These are phyloP conservation scores for Herpotrichia juniperi DNA, from an alignment of 2,329 filamentous ascomycete genomes.

Conservation along the genomic window DNA sequence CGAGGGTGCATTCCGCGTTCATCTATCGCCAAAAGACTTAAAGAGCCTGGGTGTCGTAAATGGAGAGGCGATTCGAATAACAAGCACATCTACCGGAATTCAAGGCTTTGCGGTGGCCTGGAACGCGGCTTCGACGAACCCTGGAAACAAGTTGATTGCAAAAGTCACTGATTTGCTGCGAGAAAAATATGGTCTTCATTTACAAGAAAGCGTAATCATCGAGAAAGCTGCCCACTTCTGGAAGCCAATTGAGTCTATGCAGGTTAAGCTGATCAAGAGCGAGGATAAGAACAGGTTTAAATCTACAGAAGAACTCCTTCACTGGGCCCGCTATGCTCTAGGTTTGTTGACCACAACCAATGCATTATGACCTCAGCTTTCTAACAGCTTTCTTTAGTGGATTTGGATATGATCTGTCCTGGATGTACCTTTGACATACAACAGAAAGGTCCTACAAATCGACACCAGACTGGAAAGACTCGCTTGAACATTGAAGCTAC, in stretches of 20 bases:
- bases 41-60: conserved; percentile 60
- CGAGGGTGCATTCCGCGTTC: conserved; percentile 65
- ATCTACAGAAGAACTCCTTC: conserved; percentile 34
- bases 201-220: conserved; percentile 63
- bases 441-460: conserved; percentile 53
- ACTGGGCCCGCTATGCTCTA: conserved; percentile 37
- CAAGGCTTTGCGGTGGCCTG: conserved; percentile 68
- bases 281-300: conserved; percentile 27
- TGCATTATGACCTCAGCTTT: neutral
- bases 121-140: conserved; percentile 57
- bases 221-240: conserved; percentile 52
- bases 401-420: conserved; percentile 71
- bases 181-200: conserved; percentile 72
- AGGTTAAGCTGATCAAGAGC: conserved; percentile 26
- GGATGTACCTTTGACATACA: conserved; percentile 73
- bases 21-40: conserved; percentile 62
- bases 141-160: conserved; percentile 44
- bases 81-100: conserved; percentile 51
- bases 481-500: conserved; percentile 68
- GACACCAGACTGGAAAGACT: conserved; percentile 55
- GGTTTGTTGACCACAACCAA: conserved; percentile 24
- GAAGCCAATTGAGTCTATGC: conserved; percentile 38
- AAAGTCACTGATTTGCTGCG: conserved; percentile 77
- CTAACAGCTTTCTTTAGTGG: conserved; percentile 49
- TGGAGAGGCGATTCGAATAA: conserved; percentile 65